These are phyloP conservation scores for Physcomitrellopsis africana DNA, from an alignment of 225 moss, liverwort and hornwort genomes.

Conservation along the genomic window DNA sequence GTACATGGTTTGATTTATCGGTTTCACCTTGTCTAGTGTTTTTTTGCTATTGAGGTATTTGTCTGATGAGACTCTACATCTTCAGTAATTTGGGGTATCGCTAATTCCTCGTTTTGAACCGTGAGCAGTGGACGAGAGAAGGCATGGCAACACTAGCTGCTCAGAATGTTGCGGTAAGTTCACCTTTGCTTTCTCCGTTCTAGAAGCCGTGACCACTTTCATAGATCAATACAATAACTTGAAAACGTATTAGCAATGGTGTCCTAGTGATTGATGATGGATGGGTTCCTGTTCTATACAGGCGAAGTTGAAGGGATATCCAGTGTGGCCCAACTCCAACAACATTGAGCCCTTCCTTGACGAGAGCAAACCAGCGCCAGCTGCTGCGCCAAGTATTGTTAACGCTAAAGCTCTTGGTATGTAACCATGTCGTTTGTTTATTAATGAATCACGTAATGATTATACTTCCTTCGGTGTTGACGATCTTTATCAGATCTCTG, in stretches of 20 bases:
- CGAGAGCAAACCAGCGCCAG: slow-evolving; percentile 62
- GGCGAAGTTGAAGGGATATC: slow-evolving; percentile 85
- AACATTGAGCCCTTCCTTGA: slow-evolving; percentile 82
- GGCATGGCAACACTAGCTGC: slow-evolving; percentile 99
- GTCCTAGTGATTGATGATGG: no score
- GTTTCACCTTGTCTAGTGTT: background rate
- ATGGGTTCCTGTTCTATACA: slow-evolving; percentile 19
- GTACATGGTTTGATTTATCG: slow-evolving; percentile 28
- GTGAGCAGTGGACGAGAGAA: slow-evolving; percentile 92
- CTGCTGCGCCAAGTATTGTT: slow-evolving; percentile 90
- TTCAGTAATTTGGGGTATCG: no score
- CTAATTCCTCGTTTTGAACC: slow-evolving; percentile 22
- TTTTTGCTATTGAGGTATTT: background rate
- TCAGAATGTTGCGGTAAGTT: slow-evolving; percentile 85
- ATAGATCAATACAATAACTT: no score
- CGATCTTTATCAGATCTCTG: no score
- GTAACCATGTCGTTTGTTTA: slow-evolving; percentile 13
- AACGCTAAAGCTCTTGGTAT: slow-evolving; percentile 94
- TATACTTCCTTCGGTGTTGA: background rate
- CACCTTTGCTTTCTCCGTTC: background rate
- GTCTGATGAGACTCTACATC: no score
- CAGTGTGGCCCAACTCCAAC: slow-evolving; percentile 87
- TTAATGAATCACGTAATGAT: slow-evolving; percentile 9
- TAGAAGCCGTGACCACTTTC: no score
- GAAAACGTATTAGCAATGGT: no score